A percentile compares a stretch with the other conserved stretches of the same genome.
Evolutionary conservation across 2,329 filamentous ascomycete species (phyloP).

Genomic region (Coniochaeta hoffmannii): DNA sequence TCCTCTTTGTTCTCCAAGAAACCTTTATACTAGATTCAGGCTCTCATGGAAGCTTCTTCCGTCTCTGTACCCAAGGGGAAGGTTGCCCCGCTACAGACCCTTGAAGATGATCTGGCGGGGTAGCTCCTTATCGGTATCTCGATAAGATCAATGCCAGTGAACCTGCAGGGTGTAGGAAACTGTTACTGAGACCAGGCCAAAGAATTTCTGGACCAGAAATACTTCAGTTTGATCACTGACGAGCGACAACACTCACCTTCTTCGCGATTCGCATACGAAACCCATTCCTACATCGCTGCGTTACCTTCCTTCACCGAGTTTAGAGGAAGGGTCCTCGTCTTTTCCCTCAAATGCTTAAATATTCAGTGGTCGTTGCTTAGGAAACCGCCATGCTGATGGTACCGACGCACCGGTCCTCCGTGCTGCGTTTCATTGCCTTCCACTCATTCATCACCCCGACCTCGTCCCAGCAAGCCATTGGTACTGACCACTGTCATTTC

Average conservation of each 20-base stretch:
- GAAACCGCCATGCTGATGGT: slow-evolving; percentile 3
- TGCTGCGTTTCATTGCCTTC: not conserved
- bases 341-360: slow-evolving; percentile 1
- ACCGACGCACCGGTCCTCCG: not conserved
- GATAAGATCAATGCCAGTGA: not conserved
- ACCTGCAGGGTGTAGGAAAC: not conserved
- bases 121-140: not conserved
- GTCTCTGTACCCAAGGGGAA: not conserved
- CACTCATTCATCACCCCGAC: not conserved
- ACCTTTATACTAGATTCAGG: no score
- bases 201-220: not conserved
- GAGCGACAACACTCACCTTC: not conserved
- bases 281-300: not conserved
- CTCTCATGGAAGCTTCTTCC: not conserved
- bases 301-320: not conserved
- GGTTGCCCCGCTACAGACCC: not conserved
- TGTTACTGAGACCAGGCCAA: not conserved
- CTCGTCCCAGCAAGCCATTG: not conserved
- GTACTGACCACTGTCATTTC: not conserved
- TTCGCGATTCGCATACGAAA: not conserved
- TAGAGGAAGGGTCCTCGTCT: not conserved
- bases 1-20: not conserved
- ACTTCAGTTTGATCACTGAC: not conserved
- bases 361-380: slow-evolving; percentile 2
- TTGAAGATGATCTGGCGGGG: not conserved